A percentile compares a stretch with the other conserved stretches of the same genome.
Conservation (phyloP, 2,329 filamentous ascomycete species). For the Hortaea werneckii region DNA sequence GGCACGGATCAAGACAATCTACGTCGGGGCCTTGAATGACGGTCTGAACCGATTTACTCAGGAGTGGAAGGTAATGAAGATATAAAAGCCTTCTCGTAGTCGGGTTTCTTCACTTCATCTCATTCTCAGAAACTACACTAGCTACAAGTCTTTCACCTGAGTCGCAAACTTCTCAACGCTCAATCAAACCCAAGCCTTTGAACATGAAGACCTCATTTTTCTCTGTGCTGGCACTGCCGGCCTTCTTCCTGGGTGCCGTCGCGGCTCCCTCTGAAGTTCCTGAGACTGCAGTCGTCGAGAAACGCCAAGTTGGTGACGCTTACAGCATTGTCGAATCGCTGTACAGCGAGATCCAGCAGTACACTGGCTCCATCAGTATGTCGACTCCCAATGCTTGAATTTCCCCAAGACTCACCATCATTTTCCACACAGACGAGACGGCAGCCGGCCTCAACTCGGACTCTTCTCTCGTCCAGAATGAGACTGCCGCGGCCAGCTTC, state of each 20-base stretch:
- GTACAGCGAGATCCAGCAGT: constrained; percentile 7
- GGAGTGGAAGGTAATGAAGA: no score
- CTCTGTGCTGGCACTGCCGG: constrained; percentile 5
- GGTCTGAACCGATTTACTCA: no score
- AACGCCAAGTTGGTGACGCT: constrained; percentile 2
- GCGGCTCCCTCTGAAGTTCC: constrained; percentile 2
- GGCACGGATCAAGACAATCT: no score
- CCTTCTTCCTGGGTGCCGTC: constrained; percentile 4
- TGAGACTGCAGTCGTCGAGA: constrained; percentile 1
- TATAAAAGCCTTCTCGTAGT: no score
- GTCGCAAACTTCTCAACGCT: no score
- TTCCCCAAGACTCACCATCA: not conserved
- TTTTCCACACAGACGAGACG: constrained; percentile 1
- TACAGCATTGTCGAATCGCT: constrained; percentile 6
- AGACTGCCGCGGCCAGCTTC: constrained; percentile 4
- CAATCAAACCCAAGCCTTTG: not conserved
- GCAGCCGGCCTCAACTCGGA: constrained; percentile 1
- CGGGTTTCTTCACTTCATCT: no score
- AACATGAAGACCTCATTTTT: constrained; percentile 6
- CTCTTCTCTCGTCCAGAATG: constrained; percentile 4
- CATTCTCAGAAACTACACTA: no score
- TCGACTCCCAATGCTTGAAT: not conserved
- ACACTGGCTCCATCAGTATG: constrained; percentile 10
- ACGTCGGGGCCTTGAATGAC: no score
- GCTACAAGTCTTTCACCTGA: no score